phyloP scores from a whole-genome alignment of 2,329 filamentous ascomycete genomes.

The Periconia macrospinosa region DNA sequence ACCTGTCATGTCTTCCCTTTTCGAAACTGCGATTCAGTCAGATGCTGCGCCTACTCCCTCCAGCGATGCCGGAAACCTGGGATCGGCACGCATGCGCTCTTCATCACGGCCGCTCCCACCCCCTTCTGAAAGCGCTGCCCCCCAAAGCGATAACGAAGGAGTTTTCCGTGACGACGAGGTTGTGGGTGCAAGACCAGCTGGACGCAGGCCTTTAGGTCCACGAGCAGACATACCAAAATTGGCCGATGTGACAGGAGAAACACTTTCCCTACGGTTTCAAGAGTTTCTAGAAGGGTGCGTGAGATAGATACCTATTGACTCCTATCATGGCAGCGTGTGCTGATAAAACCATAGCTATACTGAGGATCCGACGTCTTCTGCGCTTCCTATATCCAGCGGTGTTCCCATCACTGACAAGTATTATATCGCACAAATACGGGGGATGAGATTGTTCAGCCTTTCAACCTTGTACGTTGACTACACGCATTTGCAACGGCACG shows the following conservation, averaged over 20 bases:
- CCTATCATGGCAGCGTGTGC: neutral
- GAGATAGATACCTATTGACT: neutral
- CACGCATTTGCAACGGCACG: conserved; percentile 76
- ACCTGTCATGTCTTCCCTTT: conserved; percentile 53
- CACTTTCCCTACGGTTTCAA: conserved; percentile 76
- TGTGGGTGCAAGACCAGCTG: conserved; percentile 53
- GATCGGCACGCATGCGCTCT: conserved; percentile 45
- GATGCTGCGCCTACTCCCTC: conserved; percentile 46
- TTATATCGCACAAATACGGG: conserved; percentile 82
- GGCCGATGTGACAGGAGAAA: conserved; percentile 74
- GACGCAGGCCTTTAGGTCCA: conserved; percentile 44
- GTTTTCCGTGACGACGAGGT: conserved; percentile 63
- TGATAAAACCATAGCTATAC: conserved; percentile 54
- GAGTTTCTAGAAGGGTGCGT: conserved; percentile 75
- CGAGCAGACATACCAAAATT: conserved; percentile 68
- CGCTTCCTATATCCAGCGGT: conserved; percentile 65
- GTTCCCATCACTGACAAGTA: conserved; percentile 77
- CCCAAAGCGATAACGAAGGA: conserved; percentile 59
- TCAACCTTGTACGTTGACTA: conserved; percentile 88
- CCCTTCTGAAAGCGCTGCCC: conserved; percentile 54
- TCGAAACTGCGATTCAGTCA: conserved; percentile 54
- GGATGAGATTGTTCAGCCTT: conserved; percentile 72
- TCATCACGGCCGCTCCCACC: conserved; percentile 59
- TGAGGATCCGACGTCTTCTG: conserved; percentile 67
- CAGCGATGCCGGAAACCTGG: conserved; percentile 38